Base-by-base conservation (phyloP, 1,284 basidiomycete genomes). In the Cutaneotrichosporon sp. region DNA sequence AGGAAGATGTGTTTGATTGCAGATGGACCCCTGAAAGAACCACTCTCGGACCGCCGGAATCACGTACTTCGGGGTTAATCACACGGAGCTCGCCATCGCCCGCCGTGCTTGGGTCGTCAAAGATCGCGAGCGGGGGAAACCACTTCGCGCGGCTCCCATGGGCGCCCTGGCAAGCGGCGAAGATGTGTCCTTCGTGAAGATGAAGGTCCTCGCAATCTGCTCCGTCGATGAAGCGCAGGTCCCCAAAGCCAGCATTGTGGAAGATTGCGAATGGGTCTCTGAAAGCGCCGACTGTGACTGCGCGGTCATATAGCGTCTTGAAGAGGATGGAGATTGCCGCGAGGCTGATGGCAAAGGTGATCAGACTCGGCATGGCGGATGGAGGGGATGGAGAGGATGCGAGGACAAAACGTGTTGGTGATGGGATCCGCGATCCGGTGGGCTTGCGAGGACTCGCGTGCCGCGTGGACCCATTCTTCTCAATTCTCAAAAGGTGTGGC, bases 31-130 rank as follows among this genome's bases (percentile, higher is more conserved):
- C 32, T 14, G 30, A 38, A 13, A 49, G 47, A 22, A 22, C n/a
- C 47, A 49, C 40, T 8, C 34, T 13, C 7, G 34, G 11, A 5
- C 34, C 10, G 5, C 40, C 14, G 14, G 14, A 42, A 42, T 40
- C 30, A 61, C 70, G 32, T 49, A 76, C 74, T 66, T 70, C 62
- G 9, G 74, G 69, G 47, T 76, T 69, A 42, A 74, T 69, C 4
- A 67, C 62, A 34, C 68, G 63, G 38, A 74, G 42, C 46, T 68
- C 60, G 11, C 71, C 69, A 60, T 60, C 36, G 4, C 36, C 58
- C 0, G 58, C 65, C 9, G 16, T 60, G 16, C 55, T 32, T 4
- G 66, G 66, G 49, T 65, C 49, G 21, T 53, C 64, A 34, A 74
- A 70, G 16, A 51, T 49, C 10, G 40, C 49, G 36, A 69, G 58